Percentiles rank a stretch among this genome's conserved stretches.
These are phyloP conservation scores for Starmerella riodocensis DNA, from an alignment of 805 yeast species.

Conservation along the genomic window DNA sequence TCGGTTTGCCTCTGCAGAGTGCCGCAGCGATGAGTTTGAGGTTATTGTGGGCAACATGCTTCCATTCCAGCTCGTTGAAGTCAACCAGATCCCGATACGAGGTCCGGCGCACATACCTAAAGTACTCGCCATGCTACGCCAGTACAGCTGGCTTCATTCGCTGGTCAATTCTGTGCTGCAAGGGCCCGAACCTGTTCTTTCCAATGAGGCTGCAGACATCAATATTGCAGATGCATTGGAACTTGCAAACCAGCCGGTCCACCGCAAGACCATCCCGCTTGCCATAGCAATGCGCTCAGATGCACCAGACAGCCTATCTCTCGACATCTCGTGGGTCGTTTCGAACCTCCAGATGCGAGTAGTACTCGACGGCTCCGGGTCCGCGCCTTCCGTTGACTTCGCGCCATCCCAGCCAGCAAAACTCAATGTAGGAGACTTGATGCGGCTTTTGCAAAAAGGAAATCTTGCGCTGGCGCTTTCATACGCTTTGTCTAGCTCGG, in stretches of 20 bases:
- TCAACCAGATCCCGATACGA: slow-evolving; percentile 23
- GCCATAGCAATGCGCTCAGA: slow-evolving; percentile 4
- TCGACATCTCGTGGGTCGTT: slow-evolving; percentile 8
- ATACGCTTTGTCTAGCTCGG: slow-evolving; percentile 14
- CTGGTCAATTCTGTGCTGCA: slow-evolving; percentile 15
- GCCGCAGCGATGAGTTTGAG: slow-evolving; percentile 15
- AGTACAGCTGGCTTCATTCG: slow-evolving; percentile 8
- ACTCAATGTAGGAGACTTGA: slow-evolving; percentile 15
- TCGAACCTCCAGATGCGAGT: slow-evolving; percentile 8
- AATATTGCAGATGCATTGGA: slow-evolving; percentile 22
- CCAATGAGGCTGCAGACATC: slow-evolving; percentile 17
- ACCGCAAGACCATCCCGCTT: slow-evolving; percentile 8
- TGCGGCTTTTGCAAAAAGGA: slow-evolving; percentile 10
- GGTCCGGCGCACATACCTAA: slow-evolving; percentile 24
- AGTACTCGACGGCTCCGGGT: background rate
- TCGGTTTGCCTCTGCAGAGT: slow-evolving; percentile 7
- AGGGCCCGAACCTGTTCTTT: slow-evolving; percentile 11
- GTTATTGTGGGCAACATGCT: slow-evolving; percentile 21
- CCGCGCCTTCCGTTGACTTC: background rate
- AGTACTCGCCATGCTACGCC: slow-evolving; percentile 20
- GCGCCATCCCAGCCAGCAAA: background rate
- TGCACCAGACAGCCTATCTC: background rate
- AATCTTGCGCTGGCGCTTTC: slow-evolving; percentile 18
- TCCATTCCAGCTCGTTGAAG: slow-evolving; percentile 20
- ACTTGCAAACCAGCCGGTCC: slow-evolving; percentile 17